Percentiles rank a stretch among this genome's conserved stretches.
These are phyloP conservation scores for Hyparrhenia diplandra DNA, from an alignment of 176 grass and related monocot species.

Conservation along the genomic window DNA sequence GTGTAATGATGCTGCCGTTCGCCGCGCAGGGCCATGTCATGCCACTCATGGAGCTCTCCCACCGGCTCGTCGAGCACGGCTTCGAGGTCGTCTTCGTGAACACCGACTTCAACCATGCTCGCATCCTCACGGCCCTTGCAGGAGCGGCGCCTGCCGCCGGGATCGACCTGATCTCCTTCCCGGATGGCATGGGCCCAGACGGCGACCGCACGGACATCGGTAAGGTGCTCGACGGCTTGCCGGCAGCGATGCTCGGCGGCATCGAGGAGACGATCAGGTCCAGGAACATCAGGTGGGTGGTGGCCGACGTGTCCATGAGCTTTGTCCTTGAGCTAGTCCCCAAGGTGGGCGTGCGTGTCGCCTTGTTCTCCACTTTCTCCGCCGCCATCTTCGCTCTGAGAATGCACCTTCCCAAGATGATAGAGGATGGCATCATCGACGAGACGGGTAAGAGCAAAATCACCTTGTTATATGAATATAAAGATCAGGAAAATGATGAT, in stretches of 20 bases:
- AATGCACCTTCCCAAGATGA: slow-evolving; percentile 29
- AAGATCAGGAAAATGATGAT: no score
- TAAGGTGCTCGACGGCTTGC: not conserved
- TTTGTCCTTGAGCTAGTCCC: slow-evolving; percentile 4
- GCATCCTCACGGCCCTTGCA: slow-evolving; percentile 29
- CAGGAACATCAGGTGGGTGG: not conserved
- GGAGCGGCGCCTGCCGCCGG: not conserved
- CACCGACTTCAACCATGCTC: slow-evolving; percentile 60
- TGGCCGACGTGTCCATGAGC: not conserved
- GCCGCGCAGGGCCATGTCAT: slow-evolving; percentile 65
- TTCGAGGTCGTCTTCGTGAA: slow-evolving; percentile 54
- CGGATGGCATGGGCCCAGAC: not conserved
- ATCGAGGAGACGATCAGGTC: not conserved
- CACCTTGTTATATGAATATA: no score
- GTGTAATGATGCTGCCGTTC: slow-evolving; percentile 54
- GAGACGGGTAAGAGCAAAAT: slow-evolving; percentile 26
- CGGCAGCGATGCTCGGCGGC: not conserved
- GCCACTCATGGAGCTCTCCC: slow-evolving; percentile 62
- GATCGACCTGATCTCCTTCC: slow-evolving; percentile 3
- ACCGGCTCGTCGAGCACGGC: slow-evolving; percentile 38
- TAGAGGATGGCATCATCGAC: slow-evolving; percentile 33
- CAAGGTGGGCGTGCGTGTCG: slow-evolving; percentile 6
- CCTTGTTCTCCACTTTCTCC: slow-evolving; percentile 29
- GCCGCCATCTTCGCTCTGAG: slow-evolving; percentile 19
- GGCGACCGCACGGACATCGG: not conserved